Evolutionary conservation across 495 filamentous ascomycete species (phyloP).

Genomic region (Daldinia bambusicola): DNA sequence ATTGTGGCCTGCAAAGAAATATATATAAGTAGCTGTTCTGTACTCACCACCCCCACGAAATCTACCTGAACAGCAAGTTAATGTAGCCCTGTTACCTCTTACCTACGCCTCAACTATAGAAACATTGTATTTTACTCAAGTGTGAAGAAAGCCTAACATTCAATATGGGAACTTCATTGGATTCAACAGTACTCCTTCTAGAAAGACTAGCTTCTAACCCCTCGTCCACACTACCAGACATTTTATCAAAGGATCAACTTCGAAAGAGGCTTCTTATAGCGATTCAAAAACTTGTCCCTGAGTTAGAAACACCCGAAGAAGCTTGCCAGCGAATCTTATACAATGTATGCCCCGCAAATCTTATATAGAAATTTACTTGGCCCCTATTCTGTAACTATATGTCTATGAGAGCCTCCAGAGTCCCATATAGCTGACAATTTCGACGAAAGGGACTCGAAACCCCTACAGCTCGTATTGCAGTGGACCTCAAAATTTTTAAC

Average conservation of each 20-base stretch:
- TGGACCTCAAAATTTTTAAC: conserved; percentile 36
- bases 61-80: neutral
- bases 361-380: too few species aligned
- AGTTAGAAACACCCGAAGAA: conserved; percentile 33
- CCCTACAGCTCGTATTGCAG: conserved; percentile 21
- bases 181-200: conserved; percentile 15
- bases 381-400: too few species aligned
- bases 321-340: conserved; percentile 33
- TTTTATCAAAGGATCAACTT: conserved; percentile 23
- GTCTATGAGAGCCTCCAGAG: too few species aligned
- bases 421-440: neutral
- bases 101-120: neutral
- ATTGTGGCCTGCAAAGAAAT: neutral
- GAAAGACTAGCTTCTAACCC: conserved; percentile 18
- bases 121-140: neutral
- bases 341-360: conserved; percentile 27
- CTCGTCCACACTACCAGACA: neutral
- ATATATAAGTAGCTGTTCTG: neutral
- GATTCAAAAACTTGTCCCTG: conserved; percentile 19
- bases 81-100: neutral
- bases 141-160: neutral
- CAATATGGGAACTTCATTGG: conserved; percentile 5
- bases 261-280: conserved; percentile 32
- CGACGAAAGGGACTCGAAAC: conserved; percentile 27
- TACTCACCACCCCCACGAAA: neutral